A percentile compares a stretch with the other conserved stretches of the same genome.
Evolutionary conservation across 1,284 basidiomycete species (phyloP).

Genomic region (Pisolithus thermaeus): DNA sequence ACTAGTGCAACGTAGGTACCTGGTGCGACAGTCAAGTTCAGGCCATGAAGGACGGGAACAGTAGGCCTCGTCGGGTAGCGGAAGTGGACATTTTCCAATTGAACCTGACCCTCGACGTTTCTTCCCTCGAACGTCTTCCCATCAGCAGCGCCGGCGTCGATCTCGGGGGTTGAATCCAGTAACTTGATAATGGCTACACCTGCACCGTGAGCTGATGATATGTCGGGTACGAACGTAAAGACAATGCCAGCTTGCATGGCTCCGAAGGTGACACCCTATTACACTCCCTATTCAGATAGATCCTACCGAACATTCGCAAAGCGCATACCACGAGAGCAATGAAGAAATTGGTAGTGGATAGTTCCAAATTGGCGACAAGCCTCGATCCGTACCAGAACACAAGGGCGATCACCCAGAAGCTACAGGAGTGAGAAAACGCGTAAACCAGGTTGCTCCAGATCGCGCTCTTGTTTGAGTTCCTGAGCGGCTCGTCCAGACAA

Average conservation of each 20-base stretch:
- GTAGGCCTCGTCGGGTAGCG: slow-evolving; percentile 89
- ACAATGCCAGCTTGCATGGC: slow-evolving; percentile 81
- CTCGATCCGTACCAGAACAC: slow-evolving; percentile 82
- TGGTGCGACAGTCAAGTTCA: slow-evolving; percentile 77
- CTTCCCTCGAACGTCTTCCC: slow-evolving; percentile 53
- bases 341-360: slow-evolving; percentile 72
- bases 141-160: slow-evolving; percentile 75
- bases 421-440: slow-evolving; percentile 73
- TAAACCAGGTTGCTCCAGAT: slow-evolving; percentile 75
- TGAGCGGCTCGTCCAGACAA: slow-evolving; percentile 69
- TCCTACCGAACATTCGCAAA: neutral
- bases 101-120: slow-evolving; percentile 64
- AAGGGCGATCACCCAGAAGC: slow-evolving; percentile 83
- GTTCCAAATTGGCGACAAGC: slow-evolving; percentile 59
- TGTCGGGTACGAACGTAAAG: slow-evolving; percentile 91
- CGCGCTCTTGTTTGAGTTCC: slow-evolving; percentile 58
- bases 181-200: slow-evolving; percentile 74
- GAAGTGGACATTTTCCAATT: slow-evolving; percentile 86
- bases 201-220: slow-evolving; percentile 82
- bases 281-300: slow-evolving; percentile 12
- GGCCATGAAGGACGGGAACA: slow-evolving; percentile 78
- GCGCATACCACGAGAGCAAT: slow-evolving; percentile 70
- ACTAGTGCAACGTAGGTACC: slow-evolving; percentile 92
- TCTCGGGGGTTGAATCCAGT: slow-evolving; percentile 73
- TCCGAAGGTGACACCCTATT: slow-evolving; percentile 63